These are phyloP conservation scores for Danielia reshetovae DNA, from an alignment of 805 yeast species.

Conservation along the genomic window DNA sequence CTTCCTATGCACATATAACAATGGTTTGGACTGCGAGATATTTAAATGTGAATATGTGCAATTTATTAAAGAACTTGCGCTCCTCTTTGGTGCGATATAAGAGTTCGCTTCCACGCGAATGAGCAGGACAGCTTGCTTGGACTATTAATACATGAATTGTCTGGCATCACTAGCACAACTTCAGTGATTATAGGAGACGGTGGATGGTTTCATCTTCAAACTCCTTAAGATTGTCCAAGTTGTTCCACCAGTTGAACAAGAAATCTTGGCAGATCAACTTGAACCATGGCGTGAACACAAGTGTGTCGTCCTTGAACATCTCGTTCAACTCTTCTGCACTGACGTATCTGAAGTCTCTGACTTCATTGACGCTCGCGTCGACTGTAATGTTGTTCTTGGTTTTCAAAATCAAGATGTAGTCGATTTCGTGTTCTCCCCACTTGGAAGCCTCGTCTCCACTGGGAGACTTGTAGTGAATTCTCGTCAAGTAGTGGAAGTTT, in stretches of 20 bases:
- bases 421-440: conserved; percentile 99
- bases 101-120: no score
- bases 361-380: conserved; percentile 70
- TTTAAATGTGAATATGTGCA: no score
- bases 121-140: no score
- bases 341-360: conserved; percentile 76
- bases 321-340: conserved; percentile 57
- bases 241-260: conserved; percentile 91
- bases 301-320: conserved; percentile 68
- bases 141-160: no score
- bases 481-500: conserved; percentile 75
- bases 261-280: conserved; percentile 89
- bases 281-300: conserved; percentile 96
- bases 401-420: conserved; percentile 79
- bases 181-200: conserved; percentile 39
- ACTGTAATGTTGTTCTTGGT: conserved; percentile 49
- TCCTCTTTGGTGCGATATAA: no score
- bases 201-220: conserved; percentile 47
- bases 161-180: background rate
- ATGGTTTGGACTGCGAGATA: no score
- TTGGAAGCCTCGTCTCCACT: conserved; percentile 54
- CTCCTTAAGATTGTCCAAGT: conserved; percentile 53
- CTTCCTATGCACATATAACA: no score
- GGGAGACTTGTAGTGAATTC: conserved; percentile 91
- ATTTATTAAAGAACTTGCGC: no score